A percentile compares a stretch with the other conserved stretches of the same genome.
phyloP scores from a whole-genome alignment of 2,329 filamentous ascomycete genomes.

The Hypoxylon sp. region DNA sequence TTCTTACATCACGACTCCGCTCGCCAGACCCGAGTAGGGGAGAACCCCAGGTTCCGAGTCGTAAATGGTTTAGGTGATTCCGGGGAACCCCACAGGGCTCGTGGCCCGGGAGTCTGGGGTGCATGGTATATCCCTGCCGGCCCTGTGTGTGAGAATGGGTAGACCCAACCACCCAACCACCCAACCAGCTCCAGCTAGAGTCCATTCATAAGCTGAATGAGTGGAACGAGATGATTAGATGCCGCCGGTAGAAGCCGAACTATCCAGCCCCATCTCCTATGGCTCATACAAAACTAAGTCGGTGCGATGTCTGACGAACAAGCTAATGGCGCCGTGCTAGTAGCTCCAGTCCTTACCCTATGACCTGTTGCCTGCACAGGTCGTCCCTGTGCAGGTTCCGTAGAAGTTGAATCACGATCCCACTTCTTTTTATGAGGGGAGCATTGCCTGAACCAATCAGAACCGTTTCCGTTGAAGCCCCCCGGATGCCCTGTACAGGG shows the following conservation, averaged over 20 bases:
- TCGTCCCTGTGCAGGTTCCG: not conserved
- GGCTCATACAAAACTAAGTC: conserved; percentile 3
- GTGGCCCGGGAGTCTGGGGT: conserved; percentile 17
- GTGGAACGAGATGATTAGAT: not conserved
- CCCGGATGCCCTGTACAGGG: conserved; percentile 22
- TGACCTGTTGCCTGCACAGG: conserved; percentile 23
- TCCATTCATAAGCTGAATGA: not conserved
- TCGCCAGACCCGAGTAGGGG: conserved; percentile 14
- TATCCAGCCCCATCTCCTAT: conserved; percentile 9
- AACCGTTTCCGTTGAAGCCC: conserved; percentile 4
- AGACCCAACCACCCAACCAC: too few relatives aligned
- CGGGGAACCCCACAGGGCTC: conserved; percentile 11
- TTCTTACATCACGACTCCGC: conserved; percentile 16
- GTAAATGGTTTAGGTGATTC: conserved; percentile 20
- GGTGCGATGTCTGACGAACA: conserved; percentile 4
- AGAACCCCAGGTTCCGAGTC: conserved; percentile 20
- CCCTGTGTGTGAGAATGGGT: not conserved
- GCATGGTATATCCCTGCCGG: not conserved
- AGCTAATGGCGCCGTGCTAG: conserved; percentile 7
- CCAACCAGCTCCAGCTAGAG: too few relatives aligned
- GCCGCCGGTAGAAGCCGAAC: not conserved
- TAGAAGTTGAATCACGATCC: conserved; percentile 9
- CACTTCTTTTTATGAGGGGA: conserved; percentile 13
- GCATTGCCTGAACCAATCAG: conserved; percentile 14
- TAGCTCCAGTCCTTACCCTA: conserved; percentile 12